Percentiles rank a stretch among this genome's conserved stretches.
Conservation (phyloP, 75 land plant genomes). For the Ceratopteris richardii region DNA sequence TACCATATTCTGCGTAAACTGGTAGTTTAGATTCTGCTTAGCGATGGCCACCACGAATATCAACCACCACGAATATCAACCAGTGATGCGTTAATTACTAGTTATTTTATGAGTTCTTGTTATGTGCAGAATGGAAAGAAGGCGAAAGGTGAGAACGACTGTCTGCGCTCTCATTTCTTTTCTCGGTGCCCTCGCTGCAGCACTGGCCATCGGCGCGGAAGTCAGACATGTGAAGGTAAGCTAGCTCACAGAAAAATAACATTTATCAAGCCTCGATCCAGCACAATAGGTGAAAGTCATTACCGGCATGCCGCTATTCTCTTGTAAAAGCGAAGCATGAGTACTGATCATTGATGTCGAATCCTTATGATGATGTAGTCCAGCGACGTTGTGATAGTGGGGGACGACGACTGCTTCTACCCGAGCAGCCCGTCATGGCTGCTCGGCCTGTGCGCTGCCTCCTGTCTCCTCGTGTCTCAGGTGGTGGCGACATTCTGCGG, state of each 20-base stretch:
- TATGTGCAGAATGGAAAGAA: conserved; percentile 2
- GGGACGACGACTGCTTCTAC: not conserved
- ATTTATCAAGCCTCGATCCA: not conserved
- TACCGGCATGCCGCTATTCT: no score
- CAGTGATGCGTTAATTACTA: no score
- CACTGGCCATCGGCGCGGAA: not conserved
- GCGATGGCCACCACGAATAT: no score
- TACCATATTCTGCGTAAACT: no score
- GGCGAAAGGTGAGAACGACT: not conserved
- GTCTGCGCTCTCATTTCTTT: not conserved
- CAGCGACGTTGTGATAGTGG: not conserved
- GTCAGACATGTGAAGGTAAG: not conserved
- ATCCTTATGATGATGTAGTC: no score
- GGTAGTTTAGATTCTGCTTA: no score
- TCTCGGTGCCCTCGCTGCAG: not conserved
- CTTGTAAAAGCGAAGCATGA: no score
- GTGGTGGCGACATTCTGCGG: not conserved
- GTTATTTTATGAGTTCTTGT: no score
- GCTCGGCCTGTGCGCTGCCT: not conserved
- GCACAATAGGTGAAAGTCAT: no score
- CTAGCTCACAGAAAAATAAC: not conserved
- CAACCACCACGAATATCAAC: no score
- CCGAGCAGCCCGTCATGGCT: not conserved
- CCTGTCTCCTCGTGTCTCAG: not conserved
- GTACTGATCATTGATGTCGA: no score